Conservation (phyloP, 1,284 basidiomycete genomes). For the Coniophora puteana region DNA sequence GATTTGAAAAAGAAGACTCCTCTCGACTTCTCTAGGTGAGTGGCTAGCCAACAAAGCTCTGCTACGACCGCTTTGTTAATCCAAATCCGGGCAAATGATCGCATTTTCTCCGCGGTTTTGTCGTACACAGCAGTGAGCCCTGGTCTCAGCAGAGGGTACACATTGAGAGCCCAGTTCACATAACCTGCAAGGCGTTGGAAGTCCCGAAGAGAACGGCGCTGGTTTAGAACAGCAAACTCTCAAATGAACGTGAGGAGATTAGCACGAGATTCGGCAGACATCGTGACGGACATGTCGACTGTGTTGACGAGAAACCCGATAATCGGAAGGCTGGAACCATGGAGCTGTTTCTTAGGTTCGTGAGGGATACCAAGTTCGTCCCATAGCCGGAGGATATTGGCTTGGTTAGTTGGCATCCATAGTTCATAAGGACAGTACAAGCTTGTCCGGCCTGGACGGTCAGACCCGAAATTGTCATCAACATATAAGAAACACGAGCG, state of each 20-base stretch:
- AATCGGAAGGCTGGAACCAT: constrained; percentile 18
- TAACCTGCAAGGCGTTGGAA: constrained; percentile 30
- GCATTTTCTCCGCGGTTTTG: constrained; percentile 28
- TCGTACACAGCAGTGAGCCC: constrained; percentile 27
- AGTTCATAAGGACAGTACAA: constrained; percentile 26
- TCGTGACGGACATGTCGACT: constrained; percentile 20
- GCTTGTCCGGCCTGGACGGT: constrained; percentile 9
- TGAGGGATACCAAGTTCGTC: constrained; percentile 30
- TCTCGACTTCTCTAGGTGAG: constrained; percentile 16
- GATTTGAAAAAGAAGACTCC: constrained; percentile 28
- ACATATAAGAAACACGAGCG: constrained; percentile 24
- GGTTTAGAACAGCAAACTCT: constrained; percentile 9
- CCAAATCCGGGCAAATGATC: constrained; percentile 14
- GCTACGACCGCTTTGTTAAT: constrained; percentile 23
- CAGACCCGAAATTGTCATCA: constrained; percentile 22
- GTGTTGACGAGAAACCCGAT: constrained; percentile 29
- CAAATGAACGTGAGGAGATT: constrained; percentile 16
- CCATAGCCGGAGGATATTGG: constrained; percentile 24
- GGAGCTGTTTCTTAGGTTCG: constrained; percentile 25
- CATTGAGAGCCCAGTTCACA: constrained; percentile 35
- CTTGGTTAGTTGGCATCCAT: constrained; percentile 22
- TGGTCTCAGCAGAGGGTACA: constrained; percentile 31
- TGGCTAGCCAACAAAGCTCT: constrained; percentile 30
- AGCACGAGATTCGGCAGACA: constrained; percentile 9
- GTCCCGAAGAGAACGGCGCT: constrained; percentile 15